Conservation (phyloP, 306 rosid genomes). For the Rubus parviflorus region DNA sequence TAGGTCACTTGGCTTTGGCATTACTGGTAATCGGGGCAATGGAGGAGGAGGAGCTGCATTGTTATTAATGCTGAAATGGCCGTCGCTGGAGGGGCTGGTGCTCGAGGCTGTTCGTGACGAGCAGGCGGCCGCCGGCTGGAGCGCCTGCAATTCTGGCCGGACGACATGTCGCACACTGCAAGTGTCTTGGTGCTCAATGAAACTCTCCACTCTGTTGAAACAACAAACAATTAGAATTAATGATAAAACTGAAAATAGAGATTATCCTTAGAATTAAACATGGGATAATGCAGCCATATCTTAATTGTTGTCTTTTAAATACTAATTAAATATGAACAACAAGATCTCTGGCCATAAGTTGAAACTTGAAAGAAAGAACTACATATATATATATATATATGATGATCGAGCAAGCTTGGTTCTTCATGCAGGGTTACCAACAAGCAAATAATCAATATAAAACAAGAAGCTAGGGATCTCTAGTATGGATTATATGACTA, state of each 20-base stretch:
- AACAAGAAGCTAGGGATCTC: slow-evolving; percentile 15
- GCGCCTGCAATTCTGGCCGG: slow-evolving; percentile 52
- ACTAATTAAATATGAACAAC: neutral
- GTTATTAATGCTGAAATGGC: slow-evolving; percentile 39
- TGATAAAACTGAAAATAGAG: neutral
- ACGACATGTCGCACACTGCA: slow-evolving; percentile 54
- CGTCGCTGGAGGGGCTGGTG: slow-evolving; percentile 76
- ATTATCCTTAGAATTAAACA: neutral
- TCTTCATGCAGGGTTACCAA: slow-evolving; percentile 30
- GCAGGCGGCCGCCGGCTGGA: slow-evolving; percentile 46
- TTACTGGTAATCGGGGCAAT: slow-evolving; percentile 42
- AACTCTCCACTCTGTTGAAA: slow-evolving; percentile 81
- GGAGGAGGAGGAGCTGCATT: slow-evolving; percentile 7
- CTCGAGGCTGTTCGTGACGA: slow-evolving; percentile 81
- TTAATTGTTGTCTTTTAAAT: neutral
- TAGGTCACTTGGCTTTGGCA: slow-evolving; percentile 31
- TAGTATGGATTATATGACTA: slow-evolving; percentile 17
- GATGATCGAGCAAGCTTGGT: neutral
- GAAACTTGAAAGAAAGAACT: neutral
- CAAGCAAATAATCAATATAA: slow-evolving; percentile 19
- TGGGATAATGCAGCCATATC: slow-evolving; percentile 11
- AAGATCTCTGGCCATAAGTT: neutral
- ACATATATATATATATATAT: too few relatives aligned
- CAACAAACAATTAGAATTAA: neutral
- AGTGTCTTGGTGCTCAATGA: slow-evolving; percentile 95